These are phyloP conservation scores for Metarhizium humberi DNA, from an alignment of 2,329 filamentous ascomycete species.

Conservation along the genomic window DNA sequence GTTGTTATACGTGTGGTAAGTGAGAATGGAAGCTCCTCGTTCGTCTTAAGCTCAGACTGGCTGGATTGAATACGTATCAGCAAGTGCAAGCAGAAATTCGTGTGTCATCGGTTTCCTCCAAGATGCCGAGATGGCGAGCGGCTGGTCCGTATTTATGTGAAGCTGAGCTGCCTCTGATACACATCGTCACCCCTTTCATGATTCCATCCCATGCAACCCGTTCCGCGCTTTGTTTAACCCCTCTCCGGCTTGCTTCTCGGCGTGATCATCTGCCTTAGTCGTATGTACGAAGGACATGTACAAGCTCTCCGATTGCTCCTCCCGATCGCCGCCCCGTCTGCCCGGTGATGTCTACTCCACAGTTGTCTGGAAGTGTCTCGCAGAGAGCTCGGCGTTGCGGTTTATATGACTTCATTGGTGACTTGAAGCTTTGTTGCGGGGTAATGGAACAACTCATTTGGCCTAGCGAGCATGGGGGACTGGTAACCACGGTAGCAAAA, in stretches of 20 bases:
- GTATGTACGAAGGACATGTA: not conserved
- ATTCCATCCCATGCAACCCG: not conserved
- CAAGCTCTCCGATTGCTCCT: not conserved
- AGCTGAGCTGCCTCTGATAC: not conserved
- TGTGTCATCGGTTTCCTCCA: slow-evolving; percentile 1
- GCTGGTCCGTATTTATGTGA: slow-evolving; percentile 3
- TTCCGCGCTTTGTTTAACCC: not conserved
- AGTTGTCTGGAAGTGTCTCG: slow-evolving; percentile 4
- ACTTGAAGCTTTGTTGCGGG: not conserved
- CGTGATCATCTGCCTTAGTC: not conserved
- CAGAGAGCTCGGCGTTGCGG: slow-evolving; percentile 6
- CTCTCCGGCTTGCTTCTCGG: not conserved
- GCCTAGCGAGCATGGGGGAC: not conserved
- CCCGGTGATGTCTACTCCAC: slow-evolving; percentile 2
- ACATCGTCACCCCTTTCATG: not conserved
- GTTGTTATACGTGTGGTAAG: not conserved
- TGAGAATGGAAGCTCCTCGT: not conserved
- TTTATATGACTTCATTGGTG: not conserved
- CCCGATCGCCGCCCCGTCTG: not conserved
- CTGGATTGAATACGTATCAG: not conserved
- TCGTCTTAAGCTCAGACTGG: not conserved
- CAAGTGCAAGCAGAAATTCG: not conserved
- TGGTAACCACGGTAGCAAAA: not conserved
- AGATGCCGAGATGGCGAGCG: not conserved
- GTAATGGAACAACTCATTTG: not conserved